Conservation (phyloP, 1,139 yeast genomes). For the Entelexis paramagnoliae region DNA sequence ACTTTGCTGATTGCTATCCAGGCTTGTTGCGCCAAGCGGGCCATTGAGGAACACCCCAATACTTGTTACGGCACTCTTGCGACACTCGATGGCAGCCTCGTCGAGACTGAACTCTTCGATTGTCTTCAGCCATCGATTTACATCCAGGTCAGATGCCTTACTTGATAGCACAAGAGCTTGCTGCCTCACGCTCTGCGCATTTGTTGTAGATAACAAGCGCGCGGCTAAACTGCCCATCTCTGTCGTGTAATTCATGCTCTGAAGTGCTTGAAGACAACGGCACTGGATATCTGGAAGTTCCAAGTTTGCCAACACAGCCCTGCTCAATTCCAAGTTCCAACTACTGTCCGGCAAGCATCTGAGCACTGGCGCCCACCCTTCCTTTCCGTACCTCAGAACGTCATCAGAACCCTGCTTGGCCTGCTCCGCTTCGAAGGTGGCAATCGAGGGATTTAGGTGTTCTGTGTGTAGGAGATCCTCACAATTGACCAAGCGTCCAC, state of each 20-base stretch:
- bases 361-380: constrained; percentile 13
- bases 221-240: constrained; percentile 1
- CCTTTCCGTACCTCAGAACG: background rate
- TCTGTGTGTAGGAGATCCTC: constrained; percentile 4
- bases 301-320: background rate
- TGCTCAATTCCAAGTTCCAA: constrained; percentile 14
- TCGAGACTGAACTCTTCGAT: constrained; percentile 13
- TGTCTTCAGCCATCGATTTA: constrained; percentile 2
- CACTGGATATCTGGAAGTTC: constrained; percentile 16
- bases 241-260: background rate
- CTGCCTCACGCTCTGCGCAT: constrained; percentile 19
- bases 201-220: background rate
- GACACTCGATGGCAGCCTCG: constrained; percentile 18
- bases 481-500: constrained; percentile 5
- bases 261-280: constrained; percentile 4
- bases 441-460: constrained; percentile 20
- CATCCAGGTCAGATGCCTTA: background rate
- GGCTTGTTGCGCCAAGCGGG: background rate
- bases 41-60: constrained; percentile 7
- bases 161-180: constrained; percentile 16
- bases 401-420: background rate
- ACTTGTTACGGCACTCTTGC: constrained; percentile 18
- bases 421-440: constrained; percentile 21
- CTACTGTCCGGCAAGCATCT: constrained; percentile 3
- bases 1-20: background rate